These are phyloP conservation scores for Acanthamoeba lenticulata DNA, from an alignment of 208 protist species.

Conservation along the genomic window DNA sequence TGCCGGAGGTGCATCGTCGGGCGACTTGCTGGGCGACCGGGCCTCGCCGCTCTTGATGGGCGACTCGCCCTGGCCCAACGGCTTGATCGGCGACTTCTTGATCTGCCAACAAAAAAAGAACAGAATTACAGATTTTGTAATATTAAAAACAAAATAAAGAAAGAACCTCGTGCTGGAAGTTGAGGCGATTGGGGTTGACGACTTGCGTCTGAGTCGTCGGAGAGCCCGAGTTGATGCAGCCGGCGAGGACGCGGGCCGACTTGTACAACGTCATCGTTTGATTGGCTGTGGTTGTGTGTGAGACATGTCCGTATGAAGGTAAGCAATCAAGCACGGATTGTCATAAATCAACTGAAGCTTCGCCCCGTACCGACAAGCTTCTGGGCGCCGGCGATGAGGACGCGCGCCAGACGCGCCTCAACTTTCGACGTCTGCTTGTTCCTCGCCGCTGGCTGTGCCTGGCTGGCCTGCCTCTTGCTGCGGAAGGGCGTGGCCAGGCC, in stretches of 20 bases:
- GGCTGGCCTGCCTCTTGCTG: conserved; percentile 45
- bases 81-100: conserved; percentile 18
- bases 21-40: background rate
- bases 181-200: background rate
- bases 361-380: background rate
- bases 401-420: background rate
- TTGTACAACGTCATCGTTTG: conserved; percentile 47
- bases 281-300: too few relatives aligned
- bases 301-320: too few relatives aligned
- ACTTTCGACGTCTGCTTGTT: conserved; percentile 9
- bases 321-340: too few relatives aligned
- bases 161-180: conserved; percentile 18
- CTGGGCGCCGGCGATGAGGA: conserved; percentile 9
- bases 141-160: too few relatives aligned
- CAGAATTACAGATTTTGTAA: background rate
- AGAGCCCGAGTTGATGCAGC: background rate
- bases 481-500: background rate
- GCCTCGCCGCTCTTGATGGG: conserved; percentile 3
- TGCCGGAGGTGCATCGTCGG: background rate
- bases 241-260: background rate
- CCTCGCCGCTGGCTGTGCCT: background rate
- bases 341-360: background rate
- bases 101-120: background rate
- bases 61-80: background rate
- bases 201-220: background rate